Base-by-base conservation (phyloP, 345 rosid species). In the Eucalyptus camaldulensis region DNA sequence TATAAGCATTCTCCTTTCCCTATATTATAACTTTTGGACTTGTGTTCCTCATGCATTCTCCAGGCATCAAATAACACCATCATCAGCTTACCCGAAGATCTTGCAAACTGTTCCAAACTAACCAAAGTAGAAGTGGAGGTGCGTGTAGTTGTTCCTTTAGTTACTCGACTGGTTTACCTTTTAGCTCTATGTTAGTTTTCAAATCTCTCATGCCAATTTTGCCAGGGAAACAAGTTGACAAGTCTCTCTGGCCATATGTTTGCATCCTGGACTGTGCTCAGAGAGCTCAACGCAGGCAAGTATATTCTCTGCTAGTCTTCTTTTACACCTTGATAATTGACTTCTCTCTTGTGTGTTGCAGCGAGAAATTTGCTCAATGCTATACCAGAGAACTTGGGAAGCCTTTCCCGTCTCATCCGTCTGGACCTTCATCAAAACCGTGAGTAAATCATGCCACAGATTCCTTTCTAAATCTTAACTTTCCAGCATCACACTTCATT, bases 381-480 rank as follows among this genome's bases (percentile, higher is more conserved):
- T 90, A 91, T 97, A 50, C 98, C 99, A 33, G 96, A 96, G 88
- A 94, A 90, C 91, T 91, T 97, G 54, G 98, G 98, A 92, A 92
- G 91, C 89, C 98, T 96, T 92, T 93, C 96, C 22, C 95, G 92
- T 90, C 96, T 97, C 92, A 94, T 97, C 86, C 95, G 98, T 90
- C 96, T 97, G 90, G 99, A 97, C 90, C 95, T 96, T 92, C 99
- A 95, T 90, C 99, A 95, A 91, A 97, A 97, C 92, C 94, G 99
- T 97, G 91, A 95, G 98, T 93, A 80, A 88, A 80, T 49, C 56
- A 90, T 31, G 37, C 31, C 65, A 21, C 43, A 65, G n/a, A 40
- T 25, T 67, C 29, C 43, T n/a, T 69, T 50, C 86, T 69, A 49
- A 53, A 40, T 76, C 86, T 81, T 25, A 43, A 45, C 37, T 85